Evolutionary conservation across 345 rosid genomes (phyloP).

Genomic region (Populus pruinosa): DNA sequence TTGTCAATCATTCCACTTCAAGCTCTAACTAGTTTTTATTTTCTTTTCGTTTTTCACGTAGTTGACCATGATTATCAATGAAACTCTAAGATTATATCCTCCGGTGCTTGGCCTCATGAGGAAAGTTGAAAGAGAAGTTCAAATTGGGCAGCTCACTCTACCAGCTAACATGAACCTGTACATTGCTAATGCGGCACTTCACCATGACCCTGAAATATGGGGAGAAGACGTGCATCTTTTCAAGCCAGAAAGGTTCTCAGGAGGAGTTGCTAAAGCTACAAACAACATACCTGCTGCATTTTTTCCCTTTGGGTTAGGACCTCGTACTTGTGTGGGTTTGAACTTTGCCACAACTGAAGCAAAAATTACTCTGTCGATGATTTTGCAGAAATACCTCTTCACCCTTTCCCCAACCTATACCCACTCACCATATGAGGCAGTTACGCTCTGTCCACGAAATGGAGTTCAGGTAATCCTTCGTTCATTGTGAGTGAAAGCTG

Average conservation of each 20-base stretch:
- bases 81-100: constrained; percentile 17
- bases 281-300: constrained; percentile 15
- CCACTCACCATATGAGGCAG: constrained; percentile 17
- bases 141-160: constrained; percentile 21
- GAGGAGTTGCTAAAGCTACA: constrained; percentile 35
- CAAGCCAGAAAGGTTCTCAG: constrained; percentile 29
- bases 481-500: not conserved
- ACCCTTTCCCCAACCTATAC: constrained; percentile 32
- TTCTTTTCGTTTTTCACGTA: not conserved
- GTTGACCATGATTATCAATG: constrained; percentile 18
- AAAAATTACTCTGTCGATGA: constrained; percentile 37
- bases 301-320: constrained; percentile 38
- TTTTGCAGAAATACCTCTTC: constrained; percentile 32
- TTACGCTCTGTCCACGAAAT: constrained; percentile 20
- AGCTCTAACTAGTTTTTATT: not conserved
- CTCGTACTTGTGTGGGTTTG: constrained; percentile 26
- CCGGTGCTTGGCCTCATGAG: not conserved
- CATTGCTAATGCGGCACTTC: constrained; percentile 23
- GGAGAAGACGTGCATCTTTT: constrained; percentile 35
- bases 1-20: not conserved
- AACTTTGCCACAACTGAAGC: constrained; percentile 30
- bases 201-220: constrained; percentile 26
- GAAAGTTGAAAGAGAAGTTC: constrained; percentile 3
- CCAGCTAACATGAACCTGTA: constrained; percentile 10
- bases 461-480: constrained; percentile 34